Conservation (phyloP, 129 eudicot genomes). For the Pseudognaphalium luteoalbum region DNA sequence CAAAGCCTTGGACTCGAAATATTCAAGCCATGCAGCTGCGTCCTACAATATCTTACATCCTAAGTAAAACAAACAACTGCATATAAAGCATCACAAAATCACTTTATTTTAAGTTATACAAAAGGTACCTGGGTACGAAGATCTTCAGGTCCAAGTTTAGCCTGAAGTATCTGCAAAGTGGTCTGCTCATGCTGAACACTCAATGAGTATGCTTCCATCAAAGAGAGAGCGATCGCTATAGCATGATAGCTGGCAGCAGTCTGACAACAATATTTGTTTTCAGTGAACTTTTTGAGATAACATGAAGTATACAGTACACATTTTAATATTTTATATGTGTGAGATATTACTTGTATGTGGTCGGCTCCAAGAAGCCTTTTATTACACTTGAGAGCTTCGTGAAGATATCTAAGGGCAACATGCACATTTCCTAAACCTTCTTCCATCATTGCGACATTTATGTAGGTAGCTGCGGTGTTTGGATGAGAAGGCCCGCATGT, state of each 20-base stretch:
- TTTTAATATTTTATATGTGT: neutral
- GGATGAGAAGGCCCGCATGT: conserved; percentile 99
- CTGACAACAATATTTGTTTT: conserved; percentile 38
- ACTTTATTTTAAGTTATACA: neutral
- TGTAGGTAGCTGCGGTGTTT: conserved; percentile 96
- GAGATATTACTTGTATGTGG: conserved; percentile 81
- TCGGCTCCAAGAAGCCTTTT: conserved; percentile 95
- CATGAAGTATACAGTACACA: neutral
- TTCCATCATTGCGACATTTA: conserved; percentile 99
- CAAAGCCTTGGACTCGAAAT: conserved; percentile 87
- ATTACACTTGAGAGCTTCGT: conserved; percentile 97
- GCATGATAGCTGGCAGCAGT: conserved; percentile 99
- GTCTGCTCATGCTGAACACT: conserved; percentile 99
- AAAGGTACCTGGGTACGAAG: conserved; percentile 81
- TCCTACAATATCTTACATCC: conserved; percentile 47
- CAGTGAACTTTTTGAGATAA: neutral
- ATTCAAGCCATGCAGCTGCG: conserved; percentile 99
- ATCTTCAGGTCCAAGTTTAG: conserved; percentile 96
- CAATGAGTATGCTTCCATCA: conserved; percentile 96
- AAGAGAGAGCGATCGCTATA: conserved; percentile 94
- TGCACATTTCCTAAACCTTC: conserved; percentile 98
- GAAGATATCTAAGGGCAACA: conserved; percentile 95
- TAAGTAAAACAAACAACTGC: conserved; percentile 13
- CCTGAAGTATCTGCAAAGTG: conserved; percentile 87
- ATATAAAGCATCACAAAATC: neutral